phyloP scores from a whole-genome alignment of 257 asterid species.

The Solanum corneliomulleri region DNA sequence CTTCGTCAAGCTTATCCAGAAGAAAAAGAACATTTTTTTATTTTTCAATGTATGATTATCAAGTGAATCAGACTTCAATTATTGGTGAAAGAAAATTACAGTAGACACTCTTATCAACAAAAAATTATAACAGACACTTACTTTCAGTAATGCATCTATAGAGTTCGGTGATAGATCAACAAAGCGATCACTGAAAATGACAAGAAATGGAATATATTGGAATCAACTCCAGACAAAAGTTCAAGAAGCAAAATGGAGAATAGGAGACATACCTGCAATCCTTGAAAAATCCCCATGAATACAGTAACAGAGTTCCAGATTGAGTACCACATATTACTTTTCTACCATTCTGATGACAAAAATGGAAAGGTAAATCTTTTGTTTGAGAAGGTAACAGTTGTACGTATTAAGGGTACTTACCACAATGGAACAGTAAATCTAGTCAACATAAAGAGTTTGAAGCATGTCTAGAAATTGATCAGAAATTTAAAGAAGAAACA shows the following conservation, averaged over 20 bases:
- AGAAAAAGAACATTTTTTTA: not conserved
- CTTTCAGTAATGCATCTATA: slow-evolving; percentile 79
- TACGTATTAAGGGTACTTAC: not conserved
- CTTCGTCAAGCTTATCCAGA: slow-evolving; percentile 73
- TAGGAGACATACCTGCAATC: slow-evolving; percentile 68
- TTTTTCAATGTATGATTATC: not conserved
- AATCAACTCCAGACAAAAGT: not conserved
- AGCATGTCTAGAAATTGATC: not conserved
- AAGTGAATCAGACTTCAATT: not conserved
- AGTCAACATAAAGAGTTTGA: not conserved
- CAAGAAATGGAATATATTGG: not conserved
- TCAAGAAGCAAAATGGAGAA: slow-evolving; percentile 1
- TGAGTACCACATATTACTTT: slow-evolving; percentile 82
- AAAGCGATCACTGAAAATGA: slow-evolving; percentile 66
- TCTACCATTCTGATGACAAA: slow-evolving; percentile 60
- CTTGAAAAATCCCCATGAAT: slow-evolving; percentile 97
- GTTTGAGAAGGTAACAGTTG: not conserved
- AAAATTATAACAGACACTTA: slow-evolving; percentile 8
- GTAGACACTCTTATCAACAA: not conserved
- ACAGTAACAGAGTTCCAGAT: slow-evolving; percentile 60
- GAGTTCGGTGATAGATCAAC: slow-evolving; percentile 80
- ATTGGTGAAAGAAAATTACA: not conserved
- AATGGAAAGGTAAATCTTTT: not conserved
- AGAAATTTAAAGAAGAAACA: not conserved
- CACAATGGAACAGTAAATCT: not conserved